Evolutionary conservation across 2,329 filamentous ascomycete genomes (phyloP).

Genomic region (Aureobasidium sp.): DNA sequence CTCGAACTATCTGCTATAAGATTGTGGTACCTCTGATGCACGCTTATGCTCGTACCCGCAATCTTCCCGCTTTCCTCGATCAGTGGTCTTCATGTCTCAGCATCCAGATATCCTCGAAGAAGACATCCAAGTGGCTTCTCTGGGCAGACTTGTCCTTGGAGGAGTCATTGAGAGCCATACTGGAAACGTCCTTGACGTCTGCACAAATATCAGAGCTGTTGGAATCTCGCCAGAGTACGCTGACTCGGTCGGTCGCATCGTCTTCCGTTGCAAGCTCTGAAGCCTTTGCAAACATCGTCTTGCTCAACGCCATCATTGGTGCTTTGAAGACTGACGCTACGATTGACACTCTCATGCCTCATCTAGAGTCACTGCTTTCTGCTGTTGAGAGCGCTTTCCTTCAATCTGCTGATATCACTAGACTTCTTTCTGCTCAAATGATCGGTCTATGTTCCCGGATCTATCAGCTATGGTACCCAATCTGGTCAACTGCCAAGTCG

Average conservation of each 20-base stretch:
- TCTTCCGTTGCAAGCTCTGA: background rate
- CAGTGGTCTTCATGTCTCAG: constrained; percentile 24
- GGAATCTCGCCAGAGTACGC: background rate
- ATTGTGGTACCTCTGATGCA: constrained; percentile 26
- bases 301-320: constrained; percentile 6
- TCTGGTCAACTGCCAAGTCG: constrained; percentile 5
- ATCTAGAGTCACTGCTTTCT: background rate
- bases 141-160: constrained; percentile 20
- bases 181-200: constrained; percentile 18
- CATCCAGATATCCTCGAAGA: background rate
- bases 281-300: constrained; percentile 4
- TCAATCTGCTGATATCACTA: background rate
- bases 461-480: constrained; percentile 8
- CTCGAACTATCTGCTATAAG: background rate
- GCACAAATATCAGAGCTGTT: constrained; percentile 18
- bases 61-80: constrained; percentile 22
- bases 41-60: constrained; percentile 23
- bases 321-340: constrained; percentile 10
- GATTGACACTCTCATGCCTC: constrained; percentile 3
- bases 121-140: constrained; percentile 13
- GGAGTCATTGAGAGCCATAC: constrained; percentile 17
- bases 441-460: background rate
- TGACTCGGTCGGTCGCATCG: background rate
- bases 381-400: background rate
- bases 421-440: background rate